Percentiles rank a stretch among this genome's conserved stretches.
Evolutionary conservation across 495 filamentous ascomycete species (phyloP).

Genomic region (Choiromyces venosus): DNA sequence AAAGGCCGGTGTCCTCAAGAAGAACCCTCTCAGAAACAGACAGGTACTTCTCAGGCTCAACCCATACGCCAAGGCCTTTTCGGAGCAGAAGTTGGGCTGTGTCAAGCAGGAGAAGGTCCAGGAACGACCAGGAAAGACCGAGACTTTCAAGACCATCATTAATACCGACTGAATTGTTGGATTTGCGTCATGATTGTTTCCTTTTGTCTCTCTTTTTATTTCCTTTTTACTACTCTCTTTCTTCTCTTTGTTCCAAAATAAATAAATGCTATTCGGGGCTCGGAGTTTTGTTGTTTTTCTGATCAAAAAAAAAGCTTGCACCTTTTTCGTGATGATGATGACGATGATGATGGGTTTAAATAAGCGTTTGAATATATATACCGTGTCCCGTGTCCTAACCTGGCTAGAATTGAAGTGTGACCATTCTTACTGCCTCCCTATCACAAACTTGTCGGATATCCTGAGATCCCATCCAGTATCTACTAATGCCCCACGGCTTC

Average conservation of each 20-base stretch:
- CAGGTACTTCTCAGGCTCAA: conserved; percentile 95
- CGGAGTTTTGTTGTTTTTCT: neutral
- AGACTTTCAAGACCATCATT: conserved; percentile 39
- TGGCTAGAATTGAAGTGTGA: neutral
- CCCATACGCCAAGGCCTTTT: conserved; percentile 85
- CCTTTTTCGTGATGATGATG: too few species aligned
- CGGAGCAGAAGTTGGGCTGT: conserved; percentile 72
- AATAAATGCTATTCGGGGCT: conserved; percentile 25
- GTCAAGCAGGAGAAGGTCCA: conserved; percentile 49
- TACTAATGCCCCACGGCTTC: neutral
- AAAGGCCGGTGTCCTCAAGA: conserved; percentile 78
- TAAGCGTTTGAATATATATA: neutral
- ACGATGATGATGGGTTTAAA: neutral
- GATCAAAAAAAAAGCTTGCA: neutral
- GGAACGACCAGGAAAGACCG: conserved; percentile 36
- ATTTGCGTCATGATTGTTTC: conserved; percentile 20
- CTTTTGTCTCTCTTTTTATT: neutral
- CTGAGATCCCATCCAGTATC: neutral
- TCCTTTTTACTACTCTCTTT: neutral
- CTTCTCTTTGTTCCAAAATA: conserved; percentile 28
- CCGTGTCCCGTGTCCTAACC: neutral
- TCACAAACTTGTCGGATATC: neutral
- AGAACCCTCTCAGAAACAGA: conserved; percentile 98
- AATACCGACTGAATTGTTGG: conserved; percentile 28
- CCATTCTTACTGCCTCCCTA: neutral